Percentiles rank a stretch among this genome's conserved stretches.
These are phyloP conservation scores for Hyaloscypha variabilis DNA, from an alignment of 495 filamentous ascomycete genomes.

Conservation along the genomic window DNA sequence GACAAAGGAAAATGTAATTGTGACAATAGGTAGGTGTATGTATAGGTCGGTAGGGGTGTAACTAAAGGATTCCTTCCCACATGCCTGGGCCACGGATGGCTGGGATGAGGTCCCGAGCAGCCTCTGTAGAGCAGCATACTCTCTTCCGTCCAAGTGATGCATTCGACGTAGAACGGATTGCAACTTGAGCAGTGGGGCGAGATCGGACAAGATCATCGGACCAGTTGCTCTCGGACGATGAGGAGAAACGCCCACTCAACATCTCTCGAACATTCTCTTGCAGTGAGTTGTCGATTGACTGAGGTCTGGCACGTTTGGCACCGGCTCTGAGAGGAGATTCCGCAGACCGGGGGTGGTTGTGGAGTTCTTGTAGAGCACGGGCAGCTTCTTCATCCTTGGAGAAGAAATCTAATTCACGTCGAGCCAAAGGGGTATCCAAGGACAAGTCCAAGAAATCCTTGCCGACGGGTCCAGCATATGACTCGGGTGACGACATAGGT, in stretches of 20 bases:
- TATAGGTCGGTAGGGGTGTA: conserved; percentile 24
- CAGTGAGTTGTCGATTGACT: conserved; percentile 66
- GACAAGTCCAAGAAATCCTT: conserved; percentile 57
- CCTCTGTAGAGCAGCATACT: conserved; percentile 59
- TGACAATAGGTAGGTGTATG: conserved; percentile 23
- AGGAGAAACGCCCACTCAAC: conserved; percentile 41
- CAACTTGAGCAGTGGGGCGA: conserved; percentile 35
- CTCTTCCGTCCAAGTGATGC: conserved; percentile 54
- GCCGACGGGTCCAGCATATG: conserved; percentile 54
- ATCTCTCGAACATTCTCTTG: conserved; percentile 76
- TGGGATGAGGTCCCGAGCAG: conserved; percentile 28
- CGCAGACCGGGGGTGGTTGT: conserved; percentile 37
- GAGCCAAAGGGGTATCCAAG: conserved; percentile 49
- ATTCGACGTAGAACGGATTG: conserved; percentile 37
- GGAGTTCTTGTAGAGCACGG: conserved; percentile 67
- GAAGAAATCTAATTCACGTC: conserved; percentile 44
- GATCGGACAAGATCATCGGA: conserved; percentile 37
- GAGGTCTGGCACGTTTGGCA: conserved; percentile 69
- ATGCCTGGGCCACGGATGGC: conserved; percentile 54
- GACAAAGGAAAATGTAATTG: conserved; percentile 27
- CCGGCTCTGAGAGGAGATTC: conserved; percentile 39
- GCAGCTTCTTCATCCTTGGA: conserved; percentile 57
- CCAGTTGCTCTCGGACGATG: conserved; percentile 36
- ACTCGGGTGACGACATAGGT: conserved; percentile 63
- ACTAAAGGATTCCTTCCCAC: conserved; percentile 48